These are phyloP conservation scores for Sphaerulina populicola DNA, from an alignment of 2,329 filamentous ascomycete genomes.

Conservation along the genomic window DNA sequence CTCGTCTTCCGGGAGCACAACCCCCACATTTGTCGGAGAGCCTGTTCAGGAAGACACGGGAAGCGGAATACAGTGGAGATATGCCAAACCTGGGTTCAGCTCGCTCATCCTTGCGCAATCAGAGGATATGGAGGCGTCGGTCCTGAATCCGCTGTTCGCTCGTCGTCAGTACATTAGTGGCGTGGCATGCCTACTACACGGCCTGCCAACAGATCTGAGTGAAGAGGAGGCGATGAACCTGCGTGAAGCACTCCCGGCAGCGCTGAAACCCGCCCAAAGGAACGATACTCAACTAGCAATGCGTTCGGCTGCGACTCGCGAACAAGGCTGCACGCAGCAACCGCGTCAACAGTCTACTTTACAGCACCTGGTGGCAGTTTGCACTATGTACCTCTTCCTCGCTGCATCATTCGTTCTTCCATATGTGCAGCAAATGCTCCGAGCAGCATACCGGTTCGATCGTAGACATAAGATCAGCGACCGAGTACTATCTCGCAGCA, in stretches of 20 bases:
- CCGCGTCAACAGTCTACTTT: slow-evolving; percentile 16
- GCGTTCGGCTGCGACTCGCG: background rate
- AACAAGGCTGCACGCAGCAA: background rate
- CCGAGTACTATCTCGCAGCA: slow-evolving; percentile 45
- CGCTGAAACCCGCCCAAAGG: background rate
- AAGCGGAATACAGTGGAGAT: slow-evolving; percentile 44
- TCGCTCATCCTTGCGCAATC: slow-evolving; percentile 42
- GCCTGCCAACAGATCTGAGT: slow-evolving; percentile 51
- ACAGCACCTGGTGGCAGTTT: slow-evolving; percentile 19
- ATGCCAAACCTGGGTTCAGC: slow-evolving; percentile 44
- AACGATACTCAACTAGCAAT: slow-evolving; percentile 17
- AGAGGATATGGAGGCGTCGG: slow-evolving; percentile 35
- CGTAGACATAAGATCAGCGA: slow-evolving; percentile 58
- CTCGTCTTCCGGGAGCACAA: slow-evolving; percentile 17
- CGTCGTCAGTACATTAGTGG: slow-evolving; percentile 58
- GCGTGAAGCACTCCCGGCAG: slow-evolving; percentile 43
- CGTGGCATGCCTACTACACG: slow-evolving; percentile 55
- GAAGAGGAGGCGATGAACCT: slow-evolving; percentile 48
- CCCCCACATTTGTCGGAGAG: slow-evolving; percentile 9
- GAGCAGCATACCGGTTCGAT: slow-evolving; percentile 54
- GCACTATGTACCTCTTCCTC: slow-evolving; percentile 40
- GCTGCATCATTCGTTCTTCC: slow-evolving; percentile 54
- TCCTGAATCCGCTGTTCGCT: slow-evolving; percentile 43
- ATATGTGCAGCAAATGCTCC: slow-evolving; percentile 50
- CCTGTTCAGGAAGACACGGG: slow-evolving; percentile 3